phyloP scores from a whole-genome alignment of 352 stramenopile species.

The Phytopythium montanum region DNA sequence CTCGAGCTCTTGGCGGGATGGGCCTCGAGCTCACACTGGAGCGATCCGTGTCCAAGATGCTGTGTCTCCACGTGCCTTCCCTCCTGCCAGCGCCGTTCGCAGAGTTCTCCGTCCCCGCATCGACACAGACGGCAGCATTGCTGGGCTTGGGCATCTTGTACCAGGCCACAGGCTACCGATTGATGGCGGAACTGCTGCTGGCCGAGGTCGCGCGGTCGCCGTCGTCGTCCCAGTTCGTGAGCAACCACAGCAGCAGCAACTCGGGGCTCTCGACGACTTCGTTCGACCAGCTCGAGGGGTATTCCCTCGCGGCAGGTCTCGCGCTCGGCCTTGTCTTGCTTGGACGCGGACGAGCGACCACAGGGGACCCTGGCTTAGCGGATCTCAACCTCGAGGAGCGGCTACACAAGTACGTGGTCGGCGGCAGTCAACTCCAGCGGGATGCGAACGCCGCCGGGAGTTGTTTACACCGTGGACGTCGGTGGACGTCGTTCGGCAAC shows the following conservation, averaged over 20 bases:
- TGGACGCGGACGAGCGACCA: constrained; percentile 58
- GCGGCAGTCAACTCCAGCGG: constrained; percentile 53
- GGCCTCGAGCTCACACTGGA: constrained; percentile 66
- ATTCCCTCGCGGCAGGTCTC: constrained; percentile 90
- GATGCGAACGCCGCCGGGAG: constrained; percentile 43
- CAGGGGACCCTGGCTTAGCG: constrained; percentile 85
- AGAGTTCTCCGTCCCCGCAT: constrained; percentile 94
- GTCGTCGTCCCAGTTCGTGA: constrained; percentile 66
- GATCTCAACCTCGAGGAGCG: constrained; percentile 97
- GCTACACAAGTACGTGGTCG: constrained; percentile 94
- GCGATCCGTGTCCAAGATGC: constrained; percentile 95
- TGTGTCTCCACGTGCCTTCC: constrained; percentile 97
- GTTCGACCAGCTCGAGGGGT: constrained; percentile 92
- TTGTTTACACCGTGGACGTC: constrained; percentile 67
- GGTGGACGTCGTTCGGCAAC: constrained; percentile 54
- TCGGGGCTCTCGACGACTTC: constrained; percentile 40
- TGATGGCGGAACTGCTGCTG: constrained; percentile 98
- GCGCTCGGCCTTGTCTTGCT: constrained; percentile 96
- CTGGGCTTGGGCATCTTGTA: constrained; percentile 96
- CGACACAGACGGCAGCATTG: constrained; percentile 95
- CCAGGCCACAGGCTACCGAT: constrained; percentile 91
- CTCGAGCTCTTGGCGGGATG: constrained; percentile 27
- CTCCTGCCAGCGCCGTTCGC: constrained; percentile 93
- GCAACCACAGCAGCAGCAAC: constrained; percentile 34
- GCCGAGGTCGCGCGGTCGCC: constrained; percentile 93